Conservation (phyloP, 352 stramenopile genomes). For the Sclerospora graminicola region DNA sequence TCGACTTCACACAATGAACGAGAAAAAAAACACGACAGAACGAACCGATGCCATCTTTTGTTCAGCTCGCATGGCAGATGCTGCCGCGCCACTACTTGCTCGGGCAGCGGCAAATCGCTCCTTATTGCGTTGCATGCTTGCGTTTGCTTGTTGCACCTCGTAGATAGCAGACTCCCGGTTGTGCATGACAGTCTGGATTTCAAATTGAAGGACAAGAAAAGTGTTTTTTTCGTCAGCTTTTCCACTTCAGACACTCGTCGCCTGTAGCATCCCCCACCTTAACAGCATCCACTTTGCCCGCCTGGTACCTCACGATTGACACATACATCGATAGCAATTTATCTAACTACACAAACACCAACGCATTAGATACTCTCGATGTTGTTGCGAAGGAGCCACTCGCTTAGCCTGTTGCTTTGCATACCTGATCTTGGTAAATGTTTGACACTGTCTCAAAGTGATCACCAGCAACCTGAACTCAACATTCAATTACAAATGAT, state of each 20-base stretch:
- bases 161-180: conserved; percentile 80
- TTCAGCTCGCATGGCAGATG: conserved; percentile 79
- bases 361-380: neutral
- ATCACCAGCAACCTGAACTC: conserved; percentile 46
- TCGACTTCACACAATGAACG: neutral
- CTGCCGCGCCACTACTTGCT: conserved; percentile 72
- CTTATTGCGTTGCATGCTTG: conserved; percentile 85
- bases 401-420: neutral
- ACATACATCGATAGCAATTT: conserved; percentile 82
- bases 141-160: conserved; percentile 83
- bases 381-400: neutral
- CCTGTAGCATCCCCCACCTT: conserved; percentile 35
- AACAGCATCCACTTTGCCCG: conserved; percentile 76
- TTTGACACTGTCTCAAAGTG: conserved; percentile 82
- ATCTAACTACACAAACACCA: conserved; percentile 39
- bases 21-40: neutral
- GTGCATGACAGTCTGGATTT: conserved; percentile 68
- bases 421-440: conserved; percentile 79
- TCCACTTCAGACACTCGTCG: neutral
- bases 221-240: too few relatives aligned
- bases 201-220: neutral
- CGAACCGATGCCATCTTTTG: conserved; percentile 81
- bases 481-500: conserved; percentile 1
- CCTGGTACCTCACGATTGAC: conserved; percentile 77
- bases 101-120: conserved; percentile 77